These are phyloP conservation scores for Stagonosporopsis chrysanthemi DNA, from an alignment of 2,329 filamentous ascomycete genomes.

Conservation along the genomic window DNA sequence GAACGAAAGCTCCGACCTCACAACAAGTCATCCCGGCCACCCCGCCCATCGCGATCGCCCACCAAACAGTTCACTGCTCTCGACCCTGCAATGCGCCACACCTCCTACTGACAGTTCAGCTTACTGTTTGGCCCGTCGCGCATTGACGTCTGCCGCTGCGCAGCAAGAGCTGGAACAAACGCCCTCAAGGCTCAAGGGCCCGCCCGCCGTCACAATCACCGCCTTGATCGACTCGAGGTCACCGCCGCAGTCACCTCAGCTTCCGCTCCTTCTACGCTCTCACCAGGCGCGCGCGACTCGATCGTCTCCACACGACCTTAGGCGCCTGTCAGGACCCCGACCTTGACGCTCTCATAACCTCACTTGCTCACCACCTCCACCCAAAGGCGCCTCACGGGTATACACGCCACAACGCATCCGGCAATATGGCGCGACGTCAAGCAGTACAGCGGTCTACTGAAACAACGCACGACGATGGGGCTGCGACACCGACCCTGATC, in stretches of 20 bases:
- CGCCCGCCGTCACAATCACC: slow-evolving; percentile 21
- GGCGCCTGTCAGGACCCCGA: not conserved
- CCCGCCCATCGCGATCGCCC: slow-evolving; percentile 16
- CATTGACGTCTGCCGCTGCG: slow-evolving; percentile 18
- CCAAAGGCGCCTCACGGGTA: slow-evolving; percentile 6
- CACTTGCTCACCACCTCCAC: slow-evolving; percentile 4
- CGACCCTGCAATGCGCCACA: slow-evolving; percentile 19
- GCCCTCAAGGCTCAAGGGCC: slow-evolving; percentile 22
- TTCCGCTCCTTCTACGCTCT: slow-evolving; percentile 12
- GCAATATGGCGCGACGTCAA: slow-evolving; percentile 31
- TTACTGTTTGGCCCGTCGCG: slow-evolving; percentile 18
- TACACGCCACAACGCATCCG: slow-evolving; percentile 19
- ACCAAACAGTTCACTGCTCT: slow-evolving; percentile 7
- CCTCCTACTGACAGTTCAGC: slow-evolving; percentile 12
- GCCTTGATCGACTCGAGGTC: slow-evolving; percentile 21
- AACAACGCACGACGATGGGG: slow-evolving; percentile 36
- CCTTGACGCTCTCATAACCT: slow-evolving; percentile 3
- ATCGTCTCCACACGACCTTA: slow-evolving; percentile 5
- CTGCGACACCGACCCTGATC: slow-evolving; percentile 56
- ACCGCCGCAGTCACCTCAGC: slow-evolving; percentile 24
- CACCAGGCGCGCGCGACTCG: slow-evolving; percentile 8
- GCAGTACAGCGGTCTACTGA: slow-evolving; percentile 24
- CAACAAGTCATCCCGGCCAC: slow-evolving; percentile 24
- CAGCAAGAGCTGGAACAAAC: slow-evolving; percentile 24
- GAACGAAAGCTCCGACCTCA: slow-evolving; percentile 22